Base-by-base conservation (phyloP, 768 basidiomycete species). In the Hygrophoropsis aurantiaca region DNA sequence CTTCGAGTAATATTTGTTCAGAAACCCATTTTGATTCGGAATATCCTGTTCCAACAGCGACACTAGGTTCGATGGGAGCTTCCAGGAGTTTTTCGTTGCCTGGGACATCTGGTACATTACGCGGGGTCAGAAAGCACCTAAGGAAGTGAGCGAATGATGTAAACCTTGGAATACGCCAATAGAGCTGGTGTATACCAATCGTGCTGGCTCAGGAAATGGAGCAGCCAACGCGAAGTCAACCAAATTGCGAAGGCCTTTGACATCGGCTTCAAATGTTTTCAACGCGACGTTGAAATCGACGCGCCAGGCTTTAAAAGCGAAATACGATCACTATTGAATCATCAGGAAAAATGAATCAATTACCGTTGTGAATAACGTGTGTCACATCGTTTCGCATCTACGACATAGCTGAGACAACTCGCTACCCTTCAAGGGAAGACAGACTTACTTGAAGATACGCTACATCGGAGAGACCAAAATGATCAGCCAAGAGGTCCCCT, bases 21-120 rank as follows among this genome's bases (percentile, higher is more conserved):
- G 66, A 60, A 10, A 76, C 64, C 71, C 70, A 74, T 60, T 74
- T 74, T n/a, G 67, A 66, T 43, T 73, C 72, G 15, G 55, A 52
- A 50, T 75, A 75, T 4, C 74, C 74, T 11, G 46, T 54, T 3
- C 62, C 67, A 40, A 62, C 40, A 16, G 64, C 51, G 4, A 58
- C 41, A n/a, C 52, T 46, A 2, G 64, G 57, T 26, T 60, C 59
- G 10, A 63, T 42, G 13, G 51, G 54, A 2, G 38, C 45, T 39
- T 66, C 66, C 11, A 13, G 27, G 7, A 30, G 6, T 6, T 7
- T 6, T 13, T 30, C 13, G 27, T 30, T 30, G 13, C 13, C 27
- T 7, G 27, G 13, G 27, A 13, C 27, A 30, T 34, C 20, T 24
- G 33, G 24, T 9, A 10, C 5, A 37, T 3, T n/a, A n/a, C n/a